Percentiles rank a stretch among this genome's conserved stretches.
These are phyloP conservation scores for Dentipellis sp. DNA, from an alignment of 768 basidiomycete species.

Conservation along the genomic window DNA sequence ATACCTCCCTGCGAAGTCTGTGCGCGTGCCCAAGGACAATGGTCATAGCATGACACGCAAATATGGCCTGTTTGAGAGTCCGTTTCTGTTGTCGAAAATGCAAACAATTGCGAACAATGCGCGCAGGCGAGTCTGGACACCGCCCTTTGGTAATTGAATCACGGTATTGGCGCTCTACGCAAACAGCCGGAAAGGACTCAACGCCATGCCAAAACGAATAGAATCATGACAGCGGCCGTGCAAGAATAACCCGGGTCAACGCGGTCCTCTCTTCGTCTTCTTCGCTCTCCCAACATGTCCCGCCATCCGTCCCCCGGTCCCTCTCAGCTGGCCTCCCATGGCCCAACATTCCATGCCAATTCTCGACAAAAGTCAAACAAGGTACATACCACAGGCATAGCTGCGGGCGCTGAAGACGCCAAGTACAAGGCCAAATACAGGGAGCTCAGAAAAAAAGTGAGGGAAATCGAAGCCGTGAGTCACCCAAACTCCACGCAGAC, in stretches of 20 bases:
- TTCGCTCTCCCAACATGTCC: slow-evolving; percentile 51
- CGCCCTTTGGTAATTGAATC: no score
- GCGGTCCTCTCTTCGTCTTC: background rate
- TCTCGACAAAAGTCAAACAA: slow-evolving; percentile 34
- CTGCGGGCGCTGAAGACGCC: slow-evolving; percentile 74
- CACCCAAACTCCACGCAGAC: slow-evolving; percentile 1
- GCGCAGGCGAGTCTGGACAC: no score
- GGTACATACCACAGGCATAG: slow-evolving; percentile 48
- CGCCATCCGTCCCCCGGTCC: slow-evolving; percentile 35
- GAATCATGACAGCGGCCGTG: slow-evolving; percentile 1
- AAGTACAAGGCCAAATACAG: slow-evolving; percentile 87
- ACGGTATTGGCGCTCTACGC: slow-evolving; percentile 4
- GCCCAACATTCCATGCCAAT: slow-evolving; percentile 1
- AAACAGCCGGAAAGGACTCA: slow-evolving; percentile 28
- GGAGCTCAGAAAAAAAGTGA: slow-evolving; percentile 81
- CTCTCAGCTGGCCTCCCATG: slow-evolving; percentile 16
- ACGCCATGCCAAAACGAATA: slow-evolving; percentile 4
- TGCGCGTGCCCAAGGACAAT: no score
- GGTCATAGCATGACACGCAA: no score
- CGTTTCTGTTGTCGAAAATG: no score
- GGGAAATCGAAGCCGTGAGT: slow-evolving; percentile 75
- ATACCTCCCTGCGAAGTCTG: no score
- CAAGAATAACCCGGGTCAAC: background rate
- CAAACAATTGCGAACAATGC: no score
- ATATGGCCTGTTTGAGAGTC: no score